These are phyloP conservation scores for Thoreauomyces humboldtii DNA, from an alignment of 192 early-diverging fungal genomes.

Conservation along the genomic window DNA sequence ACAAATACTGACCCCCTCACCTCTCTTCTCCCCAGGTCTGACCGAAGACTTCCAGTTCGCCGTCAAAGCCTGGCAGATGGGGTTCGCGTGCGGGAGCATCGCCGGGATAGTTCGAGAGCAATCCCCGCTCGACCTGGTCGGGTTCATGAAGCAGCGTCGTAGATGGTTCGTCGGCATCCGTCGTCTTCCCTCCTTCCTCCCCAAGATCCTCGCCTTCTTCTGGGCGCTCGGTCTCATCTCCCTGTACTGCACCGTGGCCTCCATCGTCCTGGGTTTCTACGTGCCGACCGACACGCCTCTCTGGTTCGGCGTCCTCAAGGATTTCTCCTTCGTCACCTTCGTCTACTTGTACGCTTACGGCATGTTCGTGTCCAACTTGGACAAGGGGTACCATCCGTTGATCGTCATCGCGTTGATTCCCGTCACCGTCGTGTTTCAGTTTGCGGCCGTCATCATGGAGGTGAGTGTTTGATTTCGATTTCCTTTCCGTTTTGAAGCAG, in stretches of 20 bases:
- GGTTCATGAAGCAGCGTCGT: slow-evolving; percentile 58
- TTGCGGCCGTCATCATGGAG: slow-evolving; percentile 49
- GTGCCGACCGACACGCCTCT: slow-evolving; percentile 39
- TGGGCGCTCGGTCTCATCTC: slow-evolving; percentile 51
- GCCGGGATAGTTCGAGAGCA: slow-evolving; percentile 55
- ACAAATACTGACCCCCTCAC: neutral
- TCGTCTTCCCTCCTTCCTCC: slow-evolving; percentile 49
- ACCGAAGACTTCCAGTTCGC: slow-evolving; percentile 62
- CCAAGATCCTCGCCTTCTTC: slow-evolving; percentile 54
- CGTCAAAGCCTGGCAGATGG: slow-evolving; percentile 48
- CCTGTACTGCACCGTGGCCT: slow-evolving; percentile 45
- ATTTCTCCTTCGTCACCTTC: slow-evolving; percentile 52
- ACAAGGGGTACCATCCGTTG: slow-evolving; percentile 44
- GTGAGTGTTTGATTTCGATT: too few relatives aligned
- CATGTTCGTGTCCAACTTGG: slow-evolving; percentile 52
- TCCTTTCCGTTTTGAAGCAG: too few relatives aligned
- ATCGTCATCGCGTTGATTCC: slow-evolving; percentile 42
- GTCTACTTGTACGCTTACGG: slow-evolving; percentile 53
- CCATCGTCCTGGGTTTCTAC: slow-evolving; percentile 43
- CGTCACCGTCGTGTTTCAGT: slow-evolving; percentile 46
- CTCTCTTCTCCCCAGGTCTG: slow-evolving; percentile 24
- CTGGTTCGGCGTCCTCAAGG: slow-evolving; percentile 54
- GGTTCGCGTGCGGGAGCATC: slow-evolving; percentile 49
- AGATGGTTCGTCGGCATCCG: slow-evolving; percentile 61
- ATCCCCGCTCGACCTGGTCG: slow-evolving; percentile 47